A percentile compares a stretch with the other conserved stretches of the same genome.
Conservation (phyloP, 1,284 basidiomycete genomes). For the Farysia itapuensis region DNA sequence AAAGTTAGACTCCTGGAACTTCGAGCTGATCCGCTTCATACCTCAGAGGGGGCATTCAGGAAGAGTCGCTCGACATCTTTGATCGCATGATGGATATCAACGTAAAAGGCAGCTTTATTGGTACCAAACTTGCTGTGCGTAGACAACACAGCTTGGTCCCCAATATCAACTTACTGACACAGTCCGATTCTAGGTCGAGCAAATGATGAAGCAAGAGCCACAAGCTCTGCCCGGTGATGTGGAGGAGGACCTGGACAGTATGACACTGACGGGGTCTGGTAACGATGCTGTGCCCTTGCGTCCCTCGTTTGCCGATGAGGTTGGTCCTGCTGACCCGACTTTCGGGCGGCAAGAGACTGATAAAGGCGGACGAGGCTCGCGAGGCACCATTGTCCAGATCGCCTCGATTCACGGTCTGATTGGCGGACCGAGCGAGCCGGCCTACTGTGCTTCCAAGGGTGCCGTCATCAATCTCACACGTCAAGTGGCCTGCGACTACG, state of each 20-base stretch:
- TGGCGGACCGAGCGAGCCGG: constrained; percentile 32
- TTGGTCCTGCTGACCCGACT: constrained; percentile 12
- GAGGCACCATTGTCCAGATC: constrained; percentile 35
- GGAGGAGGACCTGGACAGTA: constrained; percentile 31
- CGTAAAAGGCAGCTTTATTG: constrained; percentile 32
- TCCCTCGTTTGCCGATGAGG: constrained; percentile 3
- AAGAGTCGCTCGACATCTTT: constrained; percentile 22
- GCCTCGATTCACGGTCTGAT: constrained; percentile 36
- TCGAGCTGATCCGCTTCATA: background rate
- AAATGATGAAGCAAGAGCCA: constrained; percentile 36
- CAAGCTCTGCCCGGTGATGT: constrained; percentile 22
- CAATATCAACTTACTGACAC: background rate
- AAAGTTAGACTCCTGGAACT: too few relatives aligned
- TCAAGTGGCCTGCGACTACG: constrained; percentile 36
- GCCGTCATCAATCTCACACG: constrained; percentile 34
- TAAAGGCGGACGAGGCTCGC: constrained; percentile 27
- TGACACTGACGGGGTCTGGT: constrained; percentile 4
- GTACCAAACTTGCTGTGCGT: constrained; percentile 21
- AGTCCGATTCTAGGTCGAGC: constrained; percentile 3
- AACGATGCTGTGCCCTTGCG: constrained; percentile 9
- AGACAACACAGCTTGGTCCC: too few relatives aligned
- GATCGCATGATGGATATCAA: constrained; percentile 37
- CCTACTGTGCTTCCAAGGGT: constrained; percentile 30
- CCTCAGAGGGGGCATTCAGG: constrained; percentile 19
- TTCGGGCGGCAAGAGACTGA: constrained; percentile 15